Evolutionary conservation across 495 filamentous ascomycete species (phyloP).

Genomic region (Penicillium flavigenum): DNA sequence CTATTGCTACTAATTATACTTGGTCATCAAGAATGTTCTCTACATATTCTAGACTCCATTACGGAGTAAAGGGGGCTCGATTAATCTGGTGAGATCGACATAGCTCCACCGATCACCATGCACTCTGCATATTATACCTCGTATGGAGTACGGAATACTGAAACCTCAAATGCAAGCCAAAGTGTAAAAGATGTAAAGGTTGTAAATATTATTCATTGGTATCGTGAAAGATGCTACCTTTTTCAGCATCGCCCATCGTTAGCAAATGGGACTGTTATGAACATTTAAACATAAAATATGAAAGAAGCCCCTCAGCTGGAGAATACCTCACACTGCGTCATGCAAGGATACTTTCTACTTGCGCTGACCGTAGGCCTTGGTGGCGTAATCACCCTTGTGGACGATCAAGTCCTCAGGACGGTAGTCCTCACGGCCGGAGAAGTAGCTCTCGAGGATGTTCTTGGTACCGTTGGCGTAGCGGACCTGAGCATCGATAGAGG

Average conservation of each 20-base stretch:
- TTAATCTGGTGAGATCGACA: conserved; percentile 5
- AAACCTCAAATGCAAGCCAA: not conserved
- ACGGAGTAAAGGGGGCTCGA: not conserved
- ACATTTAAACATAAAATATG: conserved; percentile 18
- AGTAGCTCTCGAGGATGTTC: conserved; percentile 87
- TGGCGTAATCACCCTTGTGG: conserved; percentile 87
- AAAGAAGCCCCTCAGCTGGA: not conserved
- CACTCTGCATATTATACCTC: not conserved
- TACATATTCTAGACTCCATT: not conserved
- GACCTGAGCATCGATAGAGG: conserved; percentile 95
- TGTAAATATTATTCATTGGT: conserved; percentile 31
- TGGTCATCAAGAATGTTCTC: not conserved
- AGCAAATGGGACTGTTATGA: conserved; percentile 15
- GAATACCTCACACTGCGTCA: not conserved
- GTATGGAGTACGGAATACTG: not conserved
- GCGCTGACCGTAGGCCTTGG: conserved; percentile 90
- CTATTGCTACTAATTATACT: not conserved
- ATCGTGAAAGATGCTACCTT: conserved; percentile 29
- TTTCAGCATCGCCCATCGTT: conserved; percentile 18
- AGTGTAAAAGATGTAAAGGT: not conserved
- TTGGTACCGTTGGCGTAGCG: conserved; percentile 89
- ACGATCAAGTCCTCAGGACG: conserved; percentile 90
- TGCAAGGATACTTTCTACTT: conserved; percentile 45
- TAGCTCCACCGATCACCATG: conserved; percentile 8
- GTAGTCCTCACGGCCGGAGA: conserved; percentile 84